Base-by-base conservation (phyloP, 2,329 filamentous ascomycete species). In the Sarocladium oryzae region DNA sequence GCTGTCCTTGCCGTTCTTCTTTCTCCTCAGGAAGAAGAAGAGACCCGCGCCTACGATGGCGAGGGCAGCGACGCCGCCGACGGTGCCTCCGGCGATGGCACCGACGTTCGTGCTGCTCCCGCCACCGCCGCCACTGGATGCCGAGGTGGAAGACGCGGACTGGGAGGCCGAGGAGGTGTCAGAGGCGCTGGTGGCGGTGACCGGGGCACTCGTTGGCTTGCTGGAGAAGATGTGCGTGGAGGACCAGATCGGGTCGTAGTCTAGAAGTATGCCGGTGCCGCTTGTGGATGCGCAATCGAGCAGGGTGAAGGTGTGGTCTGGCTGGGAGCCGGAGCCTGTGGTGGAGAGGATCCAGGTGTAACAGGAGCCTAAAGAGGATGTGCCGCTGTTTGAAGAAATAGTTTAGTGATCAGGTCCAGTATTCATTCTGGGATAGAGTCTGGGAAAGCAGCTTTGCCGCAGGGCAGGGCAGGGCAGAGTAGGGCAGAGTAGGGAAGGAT, bases 1-100 rank as follows among this genome's bases (percentile, higher is more conserved):
- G 11, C 58, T 23, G 30, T 54, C 51, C 38, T 57, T 45, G n/a
- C 55, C 50, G 28, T 30, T 30, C 35, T 61, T 61, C 23, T 58
- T 63, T 23, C 67, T 67, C 20, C 68, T 70, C 50, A 73, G 49
- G 18, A 75, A 57, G 56, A 73, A 68, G 58, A 71, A 75, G 33
- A 63, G 60, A 9, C 58, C 67, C 6, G 66, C 55, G 18, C 63
- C 66, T 40, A 76, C 60, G n/a, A 77, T 58, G 2, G 61, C 68
- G 18, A 77, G 56, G 13, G 58, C 66, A 0, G 60, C 68, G 3
- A 74, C 66, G 11, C 74, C 74, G n/a, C 73, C 74, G 9, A 76
- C 70, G 2, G 67, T 65, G 23, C 73, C 74, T 10, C 74, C 74
- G 7, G 63, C 72, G 38, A 78, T 76, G 15, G 73, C 66, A 4